phyloP scores from a whole-genome alignment of 441 rosid species.

The Corymbia calophylla region DNA sequence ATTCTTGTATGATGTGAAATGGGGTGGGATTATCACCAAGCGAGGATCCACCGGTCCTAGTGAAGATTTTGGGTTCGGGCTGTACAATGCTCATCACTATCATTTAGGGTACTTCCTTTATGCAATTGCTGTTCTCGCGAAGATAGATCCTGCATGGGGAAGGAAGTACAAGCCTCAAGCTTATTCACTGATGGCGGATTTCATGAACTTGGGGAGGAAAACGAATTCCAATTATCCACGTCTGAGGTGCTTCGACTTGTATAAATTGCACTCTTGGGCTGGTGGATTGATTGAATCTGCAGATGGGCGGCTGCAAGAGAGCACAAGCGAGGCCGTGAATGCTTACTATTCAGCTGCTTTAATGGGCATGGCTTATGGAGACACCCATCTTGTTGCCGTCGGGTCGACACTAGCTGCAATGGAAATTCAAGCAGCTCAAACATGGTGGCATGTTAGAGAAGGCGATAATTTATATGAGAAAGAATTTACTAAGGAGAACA shows the following conservation, averaged over 20 bases:
- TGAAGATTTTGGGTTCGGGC: conserved; percentile 85
- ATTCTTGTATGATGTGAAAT: conserved; percentile 63
- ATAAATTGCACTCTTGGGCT: conserved; percentile 94
- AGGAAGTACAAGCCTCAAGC: conserved; percentile 77
- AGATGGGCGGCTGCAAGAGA: conserved; percentile 84
- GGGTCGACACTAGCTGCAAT: conserved; percentile 62
- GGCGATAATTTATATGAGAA: conserved; percentile 40
- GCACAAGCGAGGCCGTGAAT: conserved; percentile 86
- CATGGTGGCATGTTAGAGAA: conserved; percentile 90
- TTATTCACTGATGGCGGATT: conserved; percentile 77
- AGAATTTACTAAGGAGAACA: conserved; percentile 71
- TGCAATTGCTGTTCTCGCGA: conserved; percentile 74
- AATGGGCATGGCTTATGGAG: conserved; percentile 87
- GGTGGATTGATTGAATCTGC: conserved; percentile 83
- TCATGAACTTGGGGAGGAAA: conserved; percentile 55
- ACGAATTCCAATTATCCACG: conserved; percentile 50
- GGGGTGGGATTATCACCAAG: conserved; percentile 89
- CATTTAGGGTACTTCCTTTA: conserved; percentile 89
- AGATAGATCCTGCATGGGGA: conserved; percentile 84
- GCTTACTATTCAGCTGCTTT: conserved; percentile 84
- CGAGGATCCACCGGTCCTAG: conserved; percentile 57
- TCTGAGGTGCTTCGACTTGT: conserved; percentile 79
- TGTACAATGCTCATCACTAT: conserved; percentile 74
- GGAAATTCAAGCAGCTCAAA: conserved; percentile 82
- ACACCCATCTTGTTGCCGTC: conserved; percentile 52